phyloP scores from a whole-genome alignment of 768 basidiomycete genomes.

The Cystofilobasidium macerans region DNA sequence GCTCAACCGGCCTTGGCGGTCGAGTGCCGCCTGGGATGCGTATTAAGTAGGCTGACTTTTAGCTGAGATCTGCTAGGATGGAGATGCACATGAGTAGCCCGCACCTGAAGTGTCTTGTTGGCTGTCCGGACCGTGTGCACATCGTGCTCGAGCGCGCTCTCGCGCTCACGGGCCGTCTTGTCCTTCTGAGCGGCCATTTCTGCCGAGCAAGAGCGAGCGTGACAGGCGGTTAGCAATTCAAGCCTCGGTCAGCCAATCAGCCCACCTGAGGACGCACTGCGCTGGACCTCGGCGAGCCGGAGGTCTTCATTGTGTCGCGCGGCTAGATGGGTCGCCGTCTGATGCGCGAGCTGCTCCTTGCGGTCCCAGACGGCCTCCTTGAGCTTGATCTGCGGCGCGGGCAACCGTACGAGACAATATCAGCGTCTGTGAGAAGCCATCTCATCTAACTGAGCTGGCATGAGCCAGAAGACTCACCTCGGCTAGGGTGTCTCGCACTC shows the following conservation, averaged over 20 bases:
- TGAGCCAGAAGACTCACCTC: background rate
- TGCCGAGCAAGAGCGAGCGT: background rate
- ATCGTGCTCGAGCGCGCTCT: background rate
- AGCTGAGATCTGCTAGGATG: no score
- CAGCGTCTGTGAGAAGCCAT: no score
- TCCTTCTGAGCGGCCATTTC: background rate
- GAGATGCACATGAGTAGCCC: no score
- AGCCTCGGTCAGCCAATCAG: no score
- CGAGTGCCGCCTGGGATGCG: background rate
- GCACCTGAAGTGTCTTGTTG: background rate
- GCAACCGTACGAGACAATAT: no score
- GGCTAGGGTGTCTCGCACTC: no score
- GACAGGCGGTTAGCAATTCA: background rate
- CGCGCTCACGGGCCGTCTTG: background rate
- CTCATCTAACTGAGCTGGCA: background rate
- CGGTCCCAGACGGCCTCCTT: background rate
- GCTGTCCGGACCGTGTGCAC: background rate
- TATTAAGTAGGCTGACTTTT: background rate
- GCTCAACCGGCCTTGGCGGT: background rate
- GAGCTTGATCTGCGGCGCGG: slow-evolving; percentile 1
- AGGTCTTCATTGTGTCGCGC: slow-evolving; percentile 1
- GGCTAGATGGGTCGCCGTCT: background rate
- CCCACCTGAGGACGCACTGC: slow-evolving; percentile 1
- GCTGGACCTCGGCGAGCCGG: background rate
- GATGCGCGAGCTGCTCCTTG: background rate